Percentiles rank a stretch among this genome's conserved stretches.
phyloP scores from a whole-genome alignment of 179 eudicot species.

The Beta corolliflora region DNA sequence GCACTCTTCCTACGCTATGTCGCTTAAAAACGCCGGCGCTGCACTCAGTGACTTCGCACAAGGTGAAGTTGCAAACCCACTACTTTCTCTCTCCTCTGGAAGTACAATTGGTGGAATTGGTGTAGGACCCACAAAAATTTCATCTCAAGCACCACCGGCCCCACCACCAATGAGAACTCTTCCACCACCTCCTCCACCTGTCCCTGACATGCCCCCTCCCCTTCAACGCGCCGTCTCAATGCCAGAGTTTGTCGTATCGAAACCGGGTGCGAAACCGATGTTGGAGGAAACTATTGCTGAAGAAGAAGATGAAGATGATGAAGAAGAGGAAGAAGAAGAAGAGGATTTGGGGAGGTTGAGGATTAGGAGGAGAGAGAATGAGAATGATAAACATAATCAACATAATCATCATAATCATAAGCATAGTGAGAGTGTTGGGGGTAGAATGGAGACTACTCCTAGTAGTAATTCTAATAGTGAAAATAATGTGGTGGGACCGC shows the following conservation, averaged over 20 bases:
- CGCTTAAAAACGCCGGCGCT: constrained; percentile 81
- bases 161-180: constrained; percentile 42
- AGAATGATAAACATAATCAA: not conserved
- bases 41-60: constrained; percentile 72
- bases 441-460: constrained; percentile 19
- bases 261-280: constrained; percentile 22
- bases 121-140: constrained; percentile 11
- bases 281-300: constrained; percentile 43
- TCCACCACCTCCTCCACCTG: constrained; percentile 60
- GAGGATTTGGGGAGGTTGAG: constrained; percentile 23
- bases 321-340: constrained; percentile 34
- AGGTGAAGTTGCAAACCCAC: constrained; percentile 53
- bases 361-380: constrained; percentile 18
- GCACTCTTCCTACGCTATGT: constrained; percentile 57
- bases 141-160: constrained; percentile 34
- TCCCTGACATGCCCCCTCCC: constrained; percentile 28
- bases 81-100: constrained; percentile 19
- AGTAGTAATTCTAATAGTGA: not conserved
- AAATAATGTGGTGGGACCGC: constrained; percentile 20
- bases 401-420: too few species aligned
- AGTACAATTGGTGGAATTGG: not conserved
- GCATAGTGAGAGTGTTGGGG: constrained; percentile 29
- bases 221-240: constrained; percentile 65
- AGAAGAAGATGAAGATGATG: constrained; percentile 54
- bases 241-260: constrained; percentile 57